A percentile compares a stretch with the other conserved stretches of the same genome.
phyloP scores from a whole-genome alignment of 805 yeast genomes.

The Wickerhamomyces tratensis region DNA sequence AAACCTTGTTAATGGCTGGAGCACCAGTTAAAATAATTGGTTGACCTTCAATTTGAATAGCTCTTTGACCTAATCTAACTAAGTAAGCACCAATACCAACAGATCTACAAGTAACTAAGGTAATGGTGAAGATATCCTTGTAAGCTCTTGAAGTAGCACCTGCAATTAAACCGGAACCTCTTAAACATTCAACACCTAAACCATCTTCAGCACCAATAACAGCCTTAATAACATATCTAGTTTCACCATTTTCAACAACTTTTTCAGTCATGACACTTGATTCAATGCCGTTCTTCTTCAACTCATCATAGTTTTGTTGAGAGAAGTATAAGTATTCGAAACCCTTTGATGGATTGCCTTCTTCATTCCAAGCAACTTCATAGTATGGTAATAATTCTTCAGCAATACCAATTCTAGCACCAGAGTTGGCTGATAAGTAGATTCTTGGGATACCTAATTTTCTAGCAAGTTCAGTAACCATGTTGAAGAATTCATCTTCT shows the following conservation, averaged over 20 bases:
- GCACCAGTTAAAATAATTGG: slow-evolving; percentile 99
- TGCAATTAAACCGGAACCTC: slow-evolving; percentile 97
- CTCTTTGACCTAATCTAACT: slow-evolving; percentile 97
- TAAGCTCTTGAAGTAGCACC: slow-evolving; percentile 98
- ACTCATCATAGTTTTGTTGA: slow-evolving; percentile 47
- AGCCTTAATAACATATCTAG: slow-evolving; percentile 70
- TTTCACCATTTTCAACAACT: slow-evolving; percentile 77
- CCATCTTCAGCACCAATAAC: slow-evolving; percentile 94
- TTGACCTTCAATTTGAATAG: slow-evolving; percentile 97
- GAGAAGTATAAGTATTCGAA: slow-evolving; percentile 82
- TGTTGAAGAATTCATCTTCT: slow-evolving; percentile 87
- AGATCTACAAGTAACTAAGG: slow-evolving; percentile 98
- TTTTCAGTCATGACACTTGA: slow-evolving; percentile 65
- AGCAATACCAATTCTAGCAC: slow-evolving; percentile 98
- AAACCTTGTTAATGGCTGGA: slow-evolving; percentile 92
- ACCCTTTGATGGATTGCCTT: slow-evolving; percentile 69
- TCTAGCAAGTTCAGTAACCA: slow-evolving; percentile 88
- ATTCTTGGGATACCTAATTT: slow-evolving; percentile 89
- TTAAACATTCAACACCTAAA: slow-evolving; percentile 95
- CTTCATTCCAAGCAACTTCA: slow-evolving; percentile 89
- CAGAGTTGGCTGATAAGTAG: slow-evolving; percentile 95
- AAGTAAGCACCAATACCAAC: slow-evolving; percentile 99
- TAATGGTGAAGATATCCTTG: slow-evolving; percentile 93
- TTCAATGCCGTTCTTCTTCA: slow-evolving; percentile 51
- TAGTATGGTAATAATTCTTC: slow-evolving; percentile 87